phyloP scores from a whole-genome alignment of 2,329 filamentous ascomycete species.

The Furcasterigmium furcatum region DNA sequence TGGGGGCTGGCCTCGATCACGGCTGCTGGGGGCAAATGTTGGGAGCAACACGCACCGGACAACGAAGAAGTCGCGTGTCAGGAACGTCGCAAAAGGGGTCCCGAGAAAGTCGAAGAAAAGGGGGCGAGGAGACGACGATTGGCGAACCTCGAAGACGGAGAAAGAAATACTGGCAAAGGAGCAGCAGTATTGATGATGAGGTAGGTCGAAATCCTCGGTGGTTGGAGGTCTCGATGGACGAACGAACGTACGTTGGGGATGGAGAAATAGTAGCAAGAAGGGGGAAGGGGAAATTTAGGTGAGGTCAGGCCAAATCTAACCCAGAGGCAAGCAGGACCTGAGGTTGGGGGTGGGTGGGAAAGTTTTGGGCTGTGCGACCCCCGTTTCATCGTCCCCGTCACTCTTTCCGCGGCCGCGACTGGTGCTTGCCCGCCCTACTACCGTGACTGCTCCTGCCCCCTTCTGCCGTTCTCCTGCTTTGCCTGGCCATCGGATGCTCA shows the following conservation, averaged over 20 bases:
- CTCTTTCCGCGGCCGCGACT: conserved; percentile 2
- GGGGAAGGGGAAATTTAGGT: conserved; percentile 15
- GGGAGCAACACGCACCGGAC: not conserved
- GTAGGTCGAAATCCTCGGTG: conserved; percentile 3
- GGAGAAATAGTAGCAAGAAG: not conserved
- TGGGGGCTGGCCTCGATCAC: no score
- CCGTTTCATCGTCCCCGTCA: conserved; percentile 3
- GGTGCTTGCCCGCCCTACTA: no score
- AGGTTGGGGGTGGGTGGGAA: not conserved
- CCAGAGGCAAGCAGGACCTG: not conserved
- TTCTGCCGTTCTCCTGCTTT: not conserved
- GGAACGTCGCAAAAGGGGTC: conserved; percentile 22
- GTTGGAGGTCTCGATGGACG: conserved; percentile 9
- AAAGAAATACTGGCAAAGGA: conserved; percentile 2
- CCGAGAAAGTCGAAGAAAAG: conserved; percentile 13
- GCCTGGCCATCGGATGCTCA: no score
- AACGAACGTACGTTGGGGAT: conserved; percentile 2
- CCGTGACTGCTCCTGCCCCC: no score
- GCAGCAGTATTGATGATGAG: conserved; percentile 13
- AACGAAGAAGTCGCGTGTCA: conserved; percentile 29
- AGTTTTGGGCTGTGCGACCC: conserved; percentile 3
- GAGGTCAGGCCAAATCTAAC: conserved; percentile 1
- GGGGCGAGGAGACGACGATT: conserved; percentile 12
- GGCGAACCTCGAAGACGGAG: conserved; percentile 3
- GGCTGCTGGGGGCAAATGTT: no score